Conservation (phyloP, 1,139 yeast genomes). For the Hansenula lynferdii region DNA sequence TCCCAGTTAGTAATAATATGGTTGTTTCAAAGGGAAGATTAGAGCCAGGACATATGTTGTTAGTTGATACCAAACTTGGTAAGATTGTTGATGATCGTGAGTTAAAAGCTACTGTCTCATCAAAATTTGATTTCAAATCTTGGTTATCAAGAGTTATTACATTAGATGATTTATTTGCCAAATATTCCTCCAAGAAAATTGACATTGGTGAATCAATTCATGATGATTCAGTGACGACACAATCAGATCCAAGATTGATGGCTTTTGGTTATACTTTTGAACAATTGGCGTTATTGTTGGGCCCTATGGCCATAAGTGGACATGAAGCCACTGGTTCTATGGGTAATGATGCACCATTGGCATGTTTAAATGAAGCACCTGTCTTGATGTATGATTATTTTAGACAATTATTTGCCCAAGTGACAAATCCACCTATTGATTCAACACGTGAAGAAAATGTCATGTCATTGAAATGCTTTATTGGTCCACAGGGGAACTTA, state of each 20-base stretch:
- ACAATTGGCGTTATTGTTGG: conserved; percentile 76
- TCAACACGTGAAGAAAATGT: conserved; percentile 96
- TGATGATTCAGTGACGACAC: conserved; percentile 30
- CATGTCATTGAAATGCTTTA: conserved; percentile 94
- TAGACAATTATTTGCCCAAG: conserved; percentile 96
- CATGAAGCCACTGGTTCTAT: conserved; percentile 97
- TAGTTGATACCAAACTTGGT: conserved; percentile 92
- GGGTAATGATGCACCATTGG: conserved; percentile 99
- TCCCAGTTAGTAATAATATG: conserved; percentile 79
- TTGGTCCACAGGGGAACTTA: conserved; percentile 96
- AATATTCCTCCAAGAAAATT: conserved; percentile 48
- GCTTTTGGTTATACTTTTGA: conserved; percentile 94
- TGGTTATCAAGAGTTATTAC: conserved; percentile 89
- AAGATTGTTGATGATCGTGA: conserved; percentile 90
- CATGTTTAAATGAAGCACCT: conserved; percentile 93
- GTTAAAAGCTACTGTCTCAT: conserved; percentile 76
- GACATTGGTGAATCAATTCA: conserved; percentile 21
- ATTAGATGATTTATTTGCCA: conserved; percentile 65
- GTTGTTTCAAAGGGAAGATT: conserved; percentile 89
- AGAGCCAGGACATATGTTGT: conserved; percentile 94
- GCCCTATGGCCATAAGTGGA: conserved; percentile 91
- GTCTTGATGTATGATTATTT: conserved; percentile 88
- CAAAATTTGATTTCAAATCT: conserved; percentile 85
- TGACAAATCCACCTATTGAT: conserved; percentile 97
- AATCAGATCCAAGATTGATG: conserved; percentile 75